Conservation (phyloP, 2,329 filamentous ascomycete species). For the Laburnicola sp. region DNA sequence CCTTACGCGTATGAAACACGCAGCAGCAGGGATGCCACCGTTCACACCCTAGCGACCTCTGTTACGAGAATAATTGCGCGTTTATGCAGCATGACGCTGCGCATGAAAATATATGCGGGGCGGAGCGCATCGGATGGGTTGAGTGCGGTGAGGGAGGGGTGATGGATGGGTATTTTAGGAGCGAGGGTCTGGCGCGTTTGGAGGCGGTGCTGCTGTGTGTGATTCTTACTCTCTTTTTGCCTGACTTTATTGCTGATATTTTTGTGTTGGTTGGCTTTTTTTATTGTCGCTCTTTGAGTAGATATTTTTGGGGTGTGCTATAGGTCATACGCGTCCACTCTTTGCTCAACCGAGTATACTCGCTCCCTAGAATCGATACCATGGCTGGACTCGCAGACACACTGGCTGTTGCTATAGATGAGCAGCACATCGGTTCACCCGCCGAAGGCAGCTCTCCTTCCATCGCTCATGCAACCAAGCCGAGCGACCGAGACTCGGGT, state of each 20-base stretch:
- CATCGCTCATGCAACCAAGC: background rate
- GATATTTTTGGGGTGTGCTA: background rate
- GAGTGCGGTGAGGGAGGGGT: background rate
- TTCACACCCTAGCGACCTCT: slow-evolving; percentile 6
- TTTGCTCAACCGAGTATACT: slow-evolving; percentile 13
- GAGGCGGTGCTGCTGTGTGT: background rate
- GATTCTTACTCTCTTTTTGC: background rate
- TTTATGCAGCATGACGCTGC: slow-evolving; percentile 14
- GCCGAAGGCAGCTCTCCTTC: background rate
- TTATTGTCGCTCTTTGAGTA: slow-evolving; percentile 6
- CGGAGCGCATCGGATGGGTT: background rate
- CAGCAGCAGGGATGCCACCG: slow-evolving; percentile 12
- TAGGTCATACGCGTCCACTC: slow-evolving; percentile 14
- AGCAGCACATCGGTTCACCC: slow-evolving; percentile 2
- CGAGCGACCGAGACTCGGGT: slow-evolving; percentile 28
- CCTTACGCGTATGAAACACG: slow-evolving; percentile 16
- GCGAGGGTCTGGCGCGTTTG: background rate
- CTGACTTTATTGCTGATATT: background rate
- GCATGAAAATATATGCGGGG: slow-evolving; percentile 13
- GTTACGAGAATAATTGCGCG: slow-evolving; percentile 19
- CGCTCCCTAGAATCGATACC: slow-evolving; percentile 7
- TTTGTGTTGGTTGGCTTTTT: background rate
- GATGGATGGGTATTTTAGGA: slow-evolving; percentile 7
- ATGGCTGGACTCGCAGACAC: slow-evolving; percentile 16
- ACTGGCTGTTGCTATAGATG: slow-evolving; percentile 5